A percentile compares a stretch with the other conserved stretches of the same genome.
These are phyloP conservation scores for Trametes versicolor DNA, from an alignment of 1,284 basidiomycete species.

Conservation along the genomic window DNA sequence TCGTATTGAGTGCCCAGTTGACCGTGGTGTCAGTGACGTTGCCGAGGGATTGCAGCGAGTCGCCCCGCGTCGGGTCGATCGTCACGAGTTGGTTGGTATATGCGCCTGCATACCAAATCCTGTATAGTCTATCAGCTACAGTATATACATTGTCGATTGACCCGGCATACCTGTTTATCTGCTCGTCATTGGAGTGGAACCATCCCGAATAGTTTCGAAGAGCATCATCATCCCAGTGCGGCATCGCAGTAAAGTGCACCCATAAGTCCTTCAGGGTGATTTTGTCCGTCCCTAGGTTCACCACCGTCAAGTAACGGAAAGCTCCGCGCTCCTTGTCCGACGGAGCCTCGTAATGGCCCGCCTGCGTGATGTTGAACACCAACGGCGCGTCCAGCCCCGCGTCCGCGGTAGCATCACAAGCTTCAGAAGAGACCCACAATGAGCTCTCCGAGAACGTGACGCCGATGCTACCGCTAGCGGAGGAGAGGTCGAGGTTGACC, in stretches of 20 bases:
- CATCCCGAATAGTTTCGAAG: constrained; percentile 30
- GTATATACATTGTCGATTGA: not conserved
- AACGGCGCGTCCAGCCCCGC: constrained; percentile 21
- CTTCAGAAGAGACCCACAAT: constrained; percentile 30
- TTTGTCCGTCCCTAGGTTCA: constrained; percentile 18
- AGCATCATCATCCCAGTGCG: constrained; percentile 28
- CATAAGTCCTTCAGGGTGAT: constrained; percentile 26
- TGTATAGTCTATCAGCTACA: not conserved
- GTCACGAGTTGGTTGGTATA: constrained; percentile 32
- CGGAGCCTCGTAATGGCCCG: constrained; percentile 24
- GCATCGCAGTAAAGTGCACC: constrained; percentile 34
- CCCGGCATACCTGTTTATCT: constrained; percentile 26
- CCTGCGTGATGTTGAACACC: constrained; percentile 26
- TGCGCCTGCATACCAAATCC: constrained; percentile 35
- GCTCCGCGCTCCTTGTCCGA: constrained; percentile 29
- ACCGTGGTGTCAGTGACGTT: constrained; percentile 9
- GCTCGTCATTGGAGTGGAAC: constrained; percentile 34
- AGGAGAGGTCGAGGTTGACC: constrained; percentile 27
- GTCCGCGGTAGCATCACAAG: constrained; percentile 25
- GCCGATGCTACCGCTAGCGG: constrained; percentile 25
- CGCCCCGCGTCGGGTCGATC: constrained; percentile 29
- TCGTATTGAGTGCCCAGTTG: constrained; percentile 29
- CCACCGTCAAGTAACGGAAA: constrained; percentile 33
- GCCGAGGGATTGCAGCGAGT: constrained; percentile 15
- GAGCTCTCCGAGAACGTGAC: constrained; percentile 34